Conservation (phyloP, 305 asterid genomes). For the Plantago lanceolata region DNA sequence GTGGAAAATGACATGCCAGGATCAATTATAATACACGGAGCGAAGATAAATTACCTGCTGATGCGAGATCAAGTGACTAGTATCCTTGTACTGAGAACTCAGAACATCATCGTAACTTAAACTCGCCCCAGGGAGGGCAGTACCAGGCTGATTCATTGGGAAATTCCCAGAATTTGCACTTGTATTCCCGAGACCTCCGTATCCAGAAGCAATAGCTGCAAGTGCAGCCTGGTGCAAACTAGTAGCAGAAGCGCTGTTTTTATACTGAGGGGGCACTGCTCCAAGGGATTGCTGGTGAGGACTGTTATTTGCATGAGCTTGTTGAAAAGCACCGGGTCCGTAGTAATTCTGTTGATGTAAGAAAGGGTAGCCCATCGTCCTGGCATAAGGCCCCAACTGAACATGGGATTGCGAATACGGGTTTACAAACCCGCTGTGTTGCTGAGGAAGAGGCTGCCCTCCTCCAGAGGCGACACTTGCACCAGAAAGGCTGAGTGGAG, state of each 20-base stretch:
- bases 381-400: constrained; percentile 61
- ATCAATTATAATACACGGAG: neutral
- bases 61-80: constrained; percentile 54
- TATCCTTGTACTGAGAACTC: constrained; percentile 79
- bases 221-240: constrained; percentile 66
- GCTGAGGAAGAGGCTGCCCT: constrained; percentile 76
- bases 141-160: constrained; percentile 46
- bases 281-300: constrained; percentile 69
- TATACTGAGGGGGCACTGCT: constrained; percentile 61
- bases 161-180: constrained; percentile 59
- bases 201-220: constrained; percentile 65
- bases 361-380: constrained; percentile 66
- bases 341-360: constrained; percentile 65
- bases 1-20: neutral
- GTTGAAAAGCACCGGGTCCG: constrained; percentile 79
- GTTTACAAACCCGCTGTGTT: constrained; percentile 59
- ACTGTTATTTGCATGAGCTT: constrained; percentile 57
- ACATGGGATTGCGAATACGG: constrained; percentile 70
- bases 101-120: constrained; percentile 60
- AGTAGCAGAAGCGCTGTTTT: constrained; percentile 55
- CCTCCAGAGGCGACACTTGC: constrained; percentile 62
- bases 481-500: constrained; percentile 49
- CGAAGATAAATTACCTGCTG: constrained; percentile 52
- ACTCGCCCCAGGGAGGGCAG: constrained; percentile 50
- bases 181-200: constrained; percentile 52